Percentiles rank a stretch among this genome's conserved stretches.
phyloP scores from a whole-genome alignment of 495 filamentous ascomycete genomes.

The Penicillium soppii region DNA sequence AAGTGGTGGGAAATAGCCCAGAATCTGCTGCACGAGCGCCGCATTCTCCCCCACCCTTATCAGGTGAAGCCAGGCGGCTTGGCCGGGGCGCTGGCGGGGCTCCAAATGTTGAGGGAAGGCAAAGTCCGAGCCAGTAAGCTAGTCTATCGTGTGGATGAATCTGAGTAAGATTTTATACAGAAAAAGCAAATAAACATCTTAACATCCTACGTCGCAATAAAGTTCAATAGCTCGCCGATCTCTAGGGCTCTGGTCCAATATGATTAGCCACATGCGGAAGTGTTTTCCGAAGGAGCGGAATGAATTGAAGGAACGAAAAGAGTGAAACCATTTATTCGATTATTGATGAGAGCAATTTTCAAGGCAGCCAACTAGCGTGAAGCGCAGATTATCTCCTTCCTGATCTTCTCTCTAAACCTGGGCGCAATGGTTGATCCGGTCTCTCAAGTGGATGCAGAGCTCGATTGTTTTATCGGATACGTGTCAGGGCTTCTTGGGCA shows the following conservation, averaged over 20 bases:
- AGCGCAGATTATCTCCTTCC: too few species aligned
- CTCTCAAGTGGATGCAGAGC: too few species aligned
- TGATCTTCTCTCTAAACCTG: too few species aligned
- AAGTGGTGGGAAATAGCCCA: slow-evolving; percentile 39
- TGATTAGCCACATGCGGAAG: not conserved
- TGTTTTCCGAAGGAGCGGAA: not conserved
- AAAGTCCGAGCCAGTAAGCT: slow-evolving; percentile 29
- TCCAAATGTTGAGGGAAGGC: slow-evolving; percentile 26
- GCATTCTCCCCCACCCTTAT: slow-evolving; percentile 49
- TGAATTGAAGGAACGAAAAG: not conserved
- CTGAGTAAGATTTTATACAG: not conserved
- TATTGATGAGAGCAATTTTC: too few species aligned
- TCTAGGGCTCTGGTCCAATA: not conserved
- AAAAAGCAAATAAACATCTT: not conserved
- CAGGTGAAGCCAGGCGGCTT: slow-evolving; percentile 43
- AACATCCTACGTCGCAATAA: not conserved
- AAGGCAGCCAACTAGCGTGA: too few species aligned
- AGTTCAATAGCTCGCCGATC: not conserved
- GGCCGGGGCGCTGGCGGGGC: slow-evolving; percentile 19
- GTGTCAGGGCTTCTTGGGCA: too few species aligned
- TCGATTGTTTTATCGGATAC: too few species aligned
- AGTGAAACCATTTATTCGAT: too few species aligned
- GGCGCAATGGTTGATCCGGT: too few species aligned
- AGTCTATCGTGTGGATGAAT: slow-evolving; percentile 24
- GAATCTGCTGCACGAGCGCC: slow-evolving; percentile 44